Evolutionary conservation across 2,329 filamentous ascomycete genomes (phyloP), one percentile per base, ranked within the genome.

Genomic region (Diplodia sapinea): DNA sequence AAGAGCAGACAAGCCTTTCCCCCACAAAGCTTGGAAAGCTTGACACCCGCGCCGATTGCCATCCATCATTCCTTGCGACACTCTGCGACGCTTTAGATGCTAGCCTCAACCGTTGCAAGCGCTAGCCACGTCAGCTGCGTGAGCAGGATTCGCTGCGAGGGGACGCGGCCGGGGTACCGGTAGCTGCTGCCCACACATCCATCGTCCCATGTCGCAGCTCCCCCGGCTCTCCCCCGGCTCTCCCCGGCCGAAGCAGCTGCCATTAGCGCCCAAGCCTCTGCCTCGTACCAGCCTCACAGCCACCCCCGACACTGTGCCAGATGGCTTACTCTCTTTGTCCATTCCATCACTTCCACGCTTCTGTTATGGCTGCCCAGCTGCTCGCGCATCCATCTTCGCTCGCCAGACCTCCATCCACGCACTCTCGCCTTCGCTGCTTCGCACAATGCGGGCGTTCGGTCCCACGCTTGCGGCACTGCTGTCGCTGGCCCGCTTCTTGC

Each of bases 21-120:
- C 31, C 61, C 61, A 64, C 61, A 54, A 64, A 64, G 61, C 61
- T 64, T 64, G 61, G 49, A 33, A 64, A 64, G 61, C 61, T 64
- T 64, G 61, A 63, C 38, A 6, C 43, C 11, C 17, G 23, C 17
- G 11, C 9, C 36, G 36, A 38, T 33, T 29, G 23, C 38, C 12
- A 11, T 8, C 3, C 6, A n/a, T 17, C 51, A 55, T 17, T n/a
- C 51, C 23, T 31, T 29, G 23, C 26, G 54, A 7, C 54, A 56
- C 54, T 38, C n/a, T 52, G 57, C 40, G 49, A 62, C 57, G n/a
- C 17, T 38, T n/a, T 5, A 9, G 43, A 49, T 20, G 29, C 36
- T 20, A 12, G 20, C 12, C 55, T 23, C 29, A 50, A 20, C 40
- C 57, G 50, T 33, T 17, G 17, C 43, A 29, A 13, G 56, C 6